Percentiles rank a stretch among this genome's conserved stretches.
These are phyloP conservation scores for Glomus cerebriforme DNA, from an alignment of 192 early-diverging fungal species.

Conservation along the genomic window DNA sequence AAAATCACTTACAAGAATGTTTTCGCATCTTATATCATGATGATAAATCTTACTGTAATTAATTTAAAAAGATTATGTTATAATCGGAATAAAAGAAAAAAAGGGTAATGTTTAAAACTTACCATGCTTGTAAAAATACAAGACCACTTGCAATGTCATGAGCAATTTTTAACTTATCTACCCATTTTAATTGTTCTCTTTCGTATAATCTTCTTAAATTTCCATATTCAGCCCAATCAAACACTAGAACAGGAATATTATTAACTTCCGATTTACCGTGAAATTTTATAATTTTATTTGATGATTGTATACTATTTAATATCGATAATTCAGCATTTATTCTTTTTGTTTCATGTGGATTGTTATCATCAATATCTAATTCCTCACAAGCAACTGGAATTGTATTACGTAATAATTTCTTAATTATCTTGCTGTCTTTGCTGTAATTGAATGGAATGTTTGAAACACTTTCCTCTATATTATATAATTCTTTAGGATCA, in stretches of 20 bases:
- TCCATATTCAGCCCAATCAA: slow-evolving; percentile 29
- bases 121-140: slow-evolving; percentile 9
- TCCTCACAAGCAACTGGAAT: background rate
- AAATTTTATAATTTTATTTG: slow-evolving; percentile 20
- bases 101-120: background rate
- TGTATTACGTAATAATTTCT: background rate
- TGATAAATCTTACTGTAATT: background rate
- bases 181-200: background rate
- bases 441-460: no score
- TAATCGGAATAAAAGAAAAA: background rate
- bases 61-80: background rate
- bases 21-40: slow-evolving; percentile 25
- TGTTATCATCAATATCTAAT: background rate
- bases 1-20: background rate
- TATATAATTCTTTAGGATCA: background rate
- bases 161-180: slow-evolving; percentile 9
- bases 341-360: background rate
- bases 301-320: background rate
- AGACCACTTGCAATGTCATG: slow-evolving; percentile 10
- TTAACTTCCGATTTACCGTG: background rate
- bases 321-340: background rate
- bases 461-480: no score
- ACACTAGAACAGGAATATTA: background rate
- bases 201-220: slow-evolving; percentile 4
- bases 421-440: no score